Conservation (phyloP, 2,329 filamentous ascomycete genomes). For the Magnaporthiopsis rhizophila region DNA sequence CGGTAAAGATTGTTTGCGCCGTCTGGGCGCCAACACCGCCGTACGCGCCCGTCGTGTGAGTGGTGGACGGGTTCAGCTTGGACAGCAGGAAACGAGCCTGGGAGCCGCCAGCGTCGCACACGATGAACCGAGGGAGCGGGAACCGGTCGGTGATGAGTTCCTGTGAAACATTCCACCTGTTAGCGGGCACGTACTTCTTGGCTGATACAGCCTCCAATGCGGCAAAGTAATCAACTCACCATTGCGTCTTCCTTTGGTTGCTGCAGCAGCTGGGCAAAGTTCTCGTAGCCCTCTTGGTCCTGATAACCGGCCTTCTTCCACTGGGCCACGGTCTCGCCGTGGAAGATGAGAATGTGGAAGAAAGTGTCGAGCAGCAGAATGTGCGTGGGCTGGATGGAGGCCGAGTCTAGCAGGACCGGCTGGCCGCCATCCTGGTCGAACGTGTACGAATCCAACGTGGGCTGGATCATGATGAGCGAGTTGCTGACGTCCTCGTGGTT, state of each 20-base stretch:
- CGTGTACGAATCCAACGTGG: constrained; percentile 92
- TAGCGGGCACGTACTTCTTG: constrained; percentile 9
- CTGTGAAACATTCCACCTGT: constrained; percentile 31
- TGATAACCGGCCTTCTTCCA: constrained; percentile 98
- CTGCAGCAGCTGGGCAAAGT: constrained; percentile 80
- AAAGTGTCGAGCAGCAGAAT: constrained; percentile 95
- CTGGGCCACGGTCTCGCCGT: constrained; percentile 94
- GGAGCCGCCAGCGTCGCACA: constrained; percentile 96
- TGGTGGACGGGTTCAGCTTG: constrained; percentile 96
- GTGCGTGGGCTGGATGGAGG: constrained; percentile 89
- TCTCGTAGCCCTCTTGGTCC: constrained; percentile 96
- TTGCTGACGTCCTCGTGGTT: constrained; percentile 97
- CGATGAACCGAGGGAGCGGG: constrained; percentile 95
- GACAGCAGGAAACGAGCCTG: constrained; percentile 95
- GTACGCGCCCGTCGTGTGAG: constrained; percentile 87
- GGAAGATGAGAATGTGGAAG: constrained; percentile 99
- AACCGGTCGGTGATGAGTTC: constrained; percentile 97
- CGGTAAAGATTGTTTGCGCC: constrained; percentile 97
- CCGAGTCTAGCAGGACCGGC: constrained; percentile 92
- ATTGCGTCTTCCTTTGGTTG: constrained; percentile 94
- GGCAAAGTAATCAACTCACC: constrained; percentile 41
- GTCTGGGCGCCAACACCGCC: constrained; percentile 78
- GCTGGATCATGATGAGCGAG: constrained; percentile 97
- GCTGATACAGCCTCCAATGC: not conserved
- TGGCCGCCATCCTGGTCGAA: constrained; percentile 91